Conservation (phyloP, 768 basidiomycete genomes). For the Hydnomerulius pinastri region DNA sequence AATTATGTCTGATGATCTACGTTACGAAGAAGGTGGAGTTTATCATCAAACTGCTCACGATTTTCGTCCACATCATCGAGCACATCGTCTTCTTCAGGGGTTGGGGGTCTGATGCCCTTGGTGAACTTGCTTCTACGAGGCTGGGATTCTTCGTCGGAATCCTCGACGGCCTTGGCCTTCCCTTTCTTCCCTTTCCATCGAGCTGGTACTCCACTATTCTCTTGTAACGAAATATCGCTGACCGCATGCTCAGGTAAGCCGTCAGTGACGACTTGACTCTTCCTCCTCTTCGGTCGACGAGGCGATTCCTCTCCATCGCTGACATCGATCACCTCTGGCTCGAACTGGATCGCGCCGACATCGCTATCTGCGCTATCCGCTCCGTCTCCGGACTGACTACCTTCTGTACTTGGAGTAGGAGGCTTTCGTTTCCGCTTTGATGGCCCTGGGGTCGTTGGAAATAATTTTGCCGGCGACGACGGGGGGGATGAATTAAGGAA, state of each 20-base stretch:
- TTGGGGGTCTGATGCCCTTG: slow-evolving; percentile 44
- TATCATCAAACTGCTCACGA: slow-evolving; percentile 40
- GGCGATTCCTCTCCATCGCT: slow-evolving; percentile 29
- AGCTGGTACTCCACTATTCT: slow-evolving; percentile 14
- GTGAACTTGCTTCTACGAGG: slow-evolving; percentile 43
- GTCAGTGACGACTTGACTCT: slow-evolving; percentile 13
- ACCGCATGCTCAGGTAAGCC: slow-evolving; percentile 7
- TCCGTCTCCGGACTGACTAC: slow-evolving; percentile 18
- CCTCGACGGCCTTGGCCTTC: slow-evolving; percentile 22
- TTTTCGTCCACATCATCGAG: slow-evolving; percentile 56
- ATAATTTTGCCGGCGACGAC: slow-evolving; percentile 13
- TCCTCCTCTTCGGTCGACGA: slow-evolving; percentile 24
- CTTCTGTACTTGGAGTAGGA: slow-evolving; percentile 12
- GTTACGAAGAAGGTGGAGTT: slow-evolving; percentile 1
- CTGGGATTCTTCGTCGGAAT: slow-evolving; percentile 38
- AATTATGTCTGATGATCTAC: slow-evolving; percentile 52
- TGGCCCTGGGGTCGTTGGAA: slow-evolving; percentile 3
- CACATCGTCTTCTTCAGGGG: slow-evolving; percentile 46
- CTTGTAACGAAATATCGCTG: slow-evolving; percentile 28
- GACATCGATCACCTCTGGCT: slow-evolving; percentile 30
- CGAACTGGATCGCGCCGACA: slow-evolving; percentile 54
- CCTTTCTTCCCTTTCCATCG: slow-evolving; percentile 22
- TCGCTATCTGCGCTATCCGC: slow-evolving; percentile 41
- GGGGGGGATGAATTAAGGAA: slow-evolving; percentile 34
- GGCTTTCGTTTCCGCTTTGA: slow-evolving; percentile 18